Base-by-base conservation (phyloP, 2,329 filamentous ascomycete species). In the Fusarium domesticum region DNA sequence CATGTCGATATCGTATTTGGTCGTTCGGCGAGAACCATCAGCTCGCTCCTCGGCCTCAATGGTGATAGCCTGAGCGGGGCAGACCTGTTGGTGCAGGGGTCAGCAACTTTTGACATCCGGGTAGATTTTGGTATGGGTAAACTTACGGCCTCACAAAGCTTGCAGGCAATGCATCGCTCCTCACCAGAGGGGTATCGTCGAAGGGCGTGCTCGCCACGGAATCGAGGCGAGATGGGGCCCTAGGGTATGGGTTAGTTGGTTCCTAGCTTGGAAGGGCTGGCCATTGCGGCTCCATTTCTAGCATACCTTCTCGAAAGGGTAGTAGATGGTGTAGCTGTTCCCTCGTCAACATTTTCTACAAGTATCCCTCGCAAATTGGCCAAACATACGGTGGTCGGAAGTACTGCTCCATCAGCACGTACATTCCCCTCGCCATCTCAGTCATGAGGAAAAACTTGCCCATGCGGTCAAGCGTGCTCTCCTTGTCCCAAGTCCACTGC, bases 1-100 rank as follows among this genome's bases (percentile, higher is more conserved):
- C 93, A 98, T 98, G 74, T 98, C 93, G 66, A 98, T 96, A 69
- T 98, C 93, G 74, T 98, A 98, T 67, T 92, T 84, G 48, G 92
- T 96, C 39, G 93, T 98, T 66, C 93, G 84, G 71, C 93, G 84
- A 64, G 89, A 95, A 53, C 93, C 93, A 64, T 98, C 93, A 64
- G 88, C 89, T 66, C 93, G 90, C 78, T 98, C 93, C 71, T 98
- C 93, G 45, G 93, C 93, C 75, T 98, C 93, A 62, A 98, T 98
- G 41, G 93, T 98, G 70, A 98, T 98, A 64, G 93, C 93, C 73
- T 96, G 89, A 45, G 93, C 93, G 33, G 93, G 93, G 80, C 93
- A 98, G 66, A 97, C 87, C 78, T 83, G 46, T 35, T 12, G 17
- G 6, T 39, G 19, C 5, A 37, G 15, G 37, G 23, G 46, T 57